Evolutionary conservation across 2,329 filamentous ascomycete genomes (phyloP).

Genomic region (Passalora sequoiae): DNA sequence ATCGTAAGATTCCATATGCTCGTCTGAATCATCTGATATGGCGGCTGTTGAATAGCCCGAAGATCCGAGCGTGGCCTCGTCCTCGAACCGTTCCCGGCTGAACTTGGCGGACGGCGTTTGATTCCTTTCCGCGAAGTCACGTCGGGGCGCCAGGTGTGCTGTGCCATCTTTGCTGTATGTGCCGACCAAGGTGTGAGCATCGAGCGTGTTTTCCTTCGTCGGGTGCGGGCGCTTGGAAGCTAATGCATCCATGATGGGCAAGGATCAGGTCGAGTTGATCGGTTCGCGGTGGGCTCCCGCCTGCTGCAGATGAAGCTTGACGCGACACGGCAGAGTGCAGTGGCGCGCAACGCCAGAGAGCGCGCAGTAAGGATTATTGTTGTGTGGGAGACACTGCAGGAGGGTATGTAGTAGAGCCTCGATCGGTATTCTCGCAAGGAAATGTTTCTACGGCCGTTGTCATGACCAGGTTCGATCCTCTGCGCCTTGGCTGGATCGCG

Average conservation of each 20-base stretch:
- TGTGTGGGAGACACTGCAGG: too few species aligned
- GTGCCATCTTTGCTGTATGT: conserved; percentile 18
- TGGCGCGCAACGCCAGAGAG: too few species aligned
- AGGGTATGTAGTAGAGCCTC: too few species aligned
- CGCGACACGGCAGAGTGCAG: too few species aligned
- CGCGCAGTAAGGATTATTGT: too few species aligned
- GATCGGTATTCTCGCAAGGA: too few species aligned
- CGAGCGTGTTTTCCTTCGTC: conserved; percentile 18
- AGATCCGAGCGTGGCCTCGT: conserved; percentile 7
- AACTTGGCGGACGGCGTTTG: neutral
- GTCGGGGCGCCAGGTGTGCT: conserved; percentile 13
- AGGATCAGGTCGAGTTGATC: neutral
- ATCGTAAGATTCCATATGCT: conserved; percentile 41
- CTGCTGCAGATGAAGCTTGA: too few species aligned
- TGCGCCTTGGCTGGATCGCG: neutral
- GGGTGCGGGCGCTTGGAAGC: neutral
- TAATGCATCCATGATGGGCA: neutral
- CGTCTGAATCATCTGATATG: conserved; percentile 21
- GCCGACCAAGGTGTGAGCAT: conserved; percentile 19
- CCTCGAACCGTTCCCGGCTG: neutral
- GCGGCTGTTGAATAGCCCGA: conserved; percentile 3
- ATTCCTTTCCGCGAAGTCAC: neutral
- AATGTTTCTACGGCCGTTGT: too few species aligned
- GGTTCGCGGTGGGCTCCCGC: too few species aligned
- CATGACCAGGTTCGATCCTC: neutral